phyloP scores from a whole-genome alignment of 2,329 filamentous ascomycete species.

The Penicillium sp. region DNA sequence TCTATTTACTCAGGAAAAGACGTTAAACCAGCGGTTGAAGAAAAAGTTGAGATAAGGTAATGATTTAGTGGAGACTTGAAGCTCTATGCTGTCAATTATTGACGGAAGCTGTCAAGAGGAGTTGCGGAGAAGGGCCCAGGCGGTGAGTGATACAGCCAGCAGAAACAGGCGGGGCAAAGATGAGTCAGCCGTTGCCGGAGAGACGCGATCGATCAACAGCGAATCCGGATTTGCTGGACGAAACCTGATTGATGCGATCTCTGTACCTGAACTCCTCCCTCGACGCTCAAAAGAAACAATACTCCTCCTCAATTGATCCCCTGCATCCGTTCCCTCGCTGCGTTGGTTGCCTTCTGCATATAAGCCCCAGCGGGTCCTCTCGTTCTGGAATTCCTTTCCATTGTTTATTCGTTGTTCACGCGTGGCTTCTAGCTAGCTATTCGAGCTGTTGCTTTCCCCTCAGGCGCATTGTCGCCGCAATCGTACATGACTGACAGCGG shows the following conservation, averaged over 20 bases:
- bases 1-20: neutral
- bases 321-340: conserved; percentile 25
- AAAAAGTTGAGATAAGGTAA: neutral
- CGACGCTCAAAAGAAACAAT: conserved; percentile 13
- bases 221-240: conserved; percentile 6
- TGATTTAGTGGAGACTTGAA: neutral
- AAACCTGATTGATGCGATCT: conserved; percentile 15
- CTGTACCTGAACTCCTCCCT: conserved; percentile 8
- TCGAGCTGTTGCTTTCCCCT: conserved; percentile 13
- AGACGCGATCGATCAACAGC: conserved; percentile 39
- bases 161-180: conserved; percentile 34
- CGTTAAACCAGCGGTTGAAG: neutral
- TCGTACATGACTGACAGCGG: conserved; percentile 20
- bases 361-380: conserved; percentile 27
- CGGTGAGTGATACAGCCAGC: conserved; percentile 34
- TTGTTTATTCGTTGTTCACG: conserved; percentile 27
- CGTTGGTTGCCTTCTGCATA: conserved; percentile 23
- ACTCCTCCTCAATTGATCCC: conserved; percentile 10
- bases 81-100: neutral
- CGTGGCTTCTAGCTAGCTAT: conserved; percentile 17
- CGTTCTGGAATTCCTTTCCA: conserved; percentile 20
- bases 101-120: neutral
- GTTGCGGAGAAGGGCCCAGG: conserved; percentile 21
- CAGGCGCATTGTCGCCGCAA: conserved; percentile 24
- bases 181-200: conserved; percentile 44